Percentiles rank a stretch among this genome's conserved stretches.
Evolutionary conservation across 768 basidiomycete genomes (phyloP).

Genomic region (Pleurotus tuber-regium): DNA sequence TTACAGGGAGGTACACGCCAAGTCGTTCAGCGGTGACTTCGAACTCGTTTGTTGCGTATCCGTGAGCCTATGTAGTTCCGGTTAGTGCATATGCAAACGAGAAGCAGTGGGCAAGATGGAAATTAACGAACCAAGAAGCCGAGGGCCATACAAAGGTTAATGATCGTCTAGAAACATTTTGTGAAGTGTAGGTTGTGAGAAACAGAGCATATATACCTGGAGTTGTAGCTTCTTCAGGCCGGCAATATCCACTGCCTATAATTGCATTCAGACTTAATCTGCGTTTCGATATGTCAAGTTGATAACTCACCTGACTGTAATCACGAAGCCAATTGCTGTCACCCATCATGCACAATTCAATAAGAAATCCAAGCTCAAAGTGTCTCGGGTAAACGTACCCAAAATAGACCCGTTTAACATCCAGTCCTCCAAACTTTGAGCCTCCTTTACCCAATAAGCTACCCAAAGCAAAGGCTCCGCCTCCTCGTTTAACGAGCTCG

Average conservation of each 20-base stretch:
- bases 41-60: conserved; percentile 81
- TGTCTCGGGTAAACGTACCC: conserved; percentile 42
- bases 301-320: conserved; percentile 63
- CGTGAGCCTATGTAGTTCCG: conserved; percentile 70
- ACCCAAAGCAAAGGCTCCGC: conserved; percentile 57
- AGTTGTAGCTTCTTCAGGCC: conserved; percentile 69
- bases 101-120: too few relatives aligned
- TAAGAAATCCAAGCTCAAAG: conserved; percentile 5
- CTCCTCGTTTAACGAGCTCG: conserved; percentile 55
- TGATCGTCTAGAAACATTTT: conserved; percentile 56
- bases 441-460: conserved; percentile 55
- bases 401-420: conserved; percentile 83
- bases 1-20: conserved; percentile 79
- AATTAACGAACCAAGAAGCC: conserved; percentile 70
- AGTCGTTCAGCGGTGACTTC: conserved; percentile 84
- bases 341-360: conserved; percentile 1
- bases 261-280: not conserved
- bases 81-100: too few relatives aligned
- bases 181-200: not conserved
- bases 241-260: conserved; percentile 80
- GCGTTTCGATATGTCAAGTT: not conserved
- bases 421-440: conserved; percentile 73
- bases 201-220: conserved; percentile 47
- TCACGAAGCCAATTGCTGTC: conserved; percentile 84
- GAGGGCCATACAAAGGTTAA: conserved; percentile 87